A percentile compares a stretch with the other conserved stretches of the same genome.
Evolutionary conservation across 2,329 filamentous ascomycete genomes (phyloP).

Genomic region (Leptographium lundbergii): DNA sequence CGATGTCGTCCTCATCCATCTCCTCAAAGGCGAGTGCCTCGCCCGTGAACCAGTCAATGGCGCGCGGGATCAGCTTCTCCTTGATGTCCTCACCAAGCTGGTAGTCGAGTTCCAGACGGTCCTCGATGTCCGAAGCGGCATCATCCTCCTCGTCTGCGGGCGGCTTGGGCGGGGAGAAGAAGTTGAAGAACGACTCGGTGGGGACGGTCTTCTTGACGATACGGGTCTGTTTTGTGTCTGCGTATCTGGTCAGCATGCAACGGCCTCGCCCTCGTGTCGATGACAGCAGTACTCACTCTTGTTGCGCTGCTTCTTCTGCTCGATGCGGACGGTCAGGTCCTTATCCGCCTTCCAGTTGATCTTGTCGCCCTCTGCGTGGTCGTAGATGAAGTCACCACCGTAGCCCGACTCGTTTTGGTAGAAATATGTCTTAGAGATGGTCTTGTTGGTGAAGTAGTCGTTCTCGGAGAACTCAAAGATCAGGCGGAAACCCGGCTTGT

Average conservation of each 20-base stretch:
- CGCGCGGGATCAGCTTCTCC: constrained; percentile 96
- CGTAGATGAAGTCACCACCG: constrained; percentile 98
- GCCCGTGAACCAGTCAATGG: constrained; percentile 98
- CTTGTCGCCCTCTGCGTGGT: constrained; percentile 95
- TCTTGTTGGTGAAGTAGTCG: constrained; percentile 96
- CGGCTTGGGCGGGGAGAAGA: constrained; percentile 90
- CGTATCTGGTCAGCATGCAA: background rate
- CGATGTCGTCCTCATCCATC: constrained; percentile 68
- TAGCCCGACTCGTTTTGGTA: constrained; percentile 99
- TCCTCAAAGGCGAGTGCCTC: constrained; percentile 97
- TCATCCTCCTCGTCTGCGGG: constrained; percentile 63
- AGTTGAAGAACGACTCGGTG: constrained; percentile 98
- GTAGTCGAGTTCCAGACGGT: constrained; percentile 95
- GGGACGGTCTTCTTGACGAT: constrained; percentile 99
- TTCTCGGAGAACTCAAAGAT: constrained; percentile 97
- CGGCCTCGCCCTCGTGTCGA: too few species aligned
- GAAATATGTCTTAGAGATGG: constrained; percentile 94
- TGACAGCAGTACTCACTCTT: constrained; percentile 58
- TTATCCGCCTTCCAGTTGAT: constrained; percentile 93
- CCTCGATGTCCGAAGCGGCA: constrained; percentile 82
- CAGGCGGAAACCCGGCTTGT: constrained; percentile 93
- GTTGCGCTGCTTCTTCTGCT: constrained; percentile 99
- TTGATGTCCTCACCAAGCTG: constrained; percentile 99
- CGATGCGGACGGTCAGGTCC: constrained; percentile 85
- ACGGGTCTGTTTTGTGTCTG: constrained; percentile 97